Base-by-base conservation (phyloP, 2,329 filamentous ascomycete genomes). In the Colletotrichum godetiae region DNA sequence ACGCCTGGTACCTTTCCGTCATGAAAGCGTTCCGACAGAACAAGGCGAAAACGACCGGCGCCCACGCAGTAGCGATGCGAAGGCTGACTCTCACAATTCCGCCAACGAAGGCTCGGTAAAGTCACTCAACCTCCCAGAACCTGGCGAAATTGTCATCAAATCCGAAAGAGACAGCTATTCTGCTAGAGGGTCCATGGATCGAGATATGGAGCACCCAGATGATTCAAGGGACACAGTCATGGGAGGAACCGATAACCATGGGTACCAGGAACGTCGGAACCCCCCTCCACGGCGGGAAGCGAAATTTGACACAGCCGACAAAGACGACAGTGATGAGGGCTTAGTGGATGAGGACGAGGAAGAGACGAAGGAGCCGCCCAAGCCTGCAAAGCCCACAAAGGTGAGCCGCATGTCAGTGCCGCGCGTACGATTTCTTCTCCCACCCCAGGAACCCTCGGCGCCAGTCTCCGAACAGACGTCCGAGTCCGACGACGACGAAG, bases 401-500 rank as follows among this genome's bases (percentile, higher is more conserved):
- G 75, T 77, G 67, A 76, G 75, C 27, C 78, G 74, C 19, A 75
- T 86, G 13, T 78, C 78, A 15, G 78, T 80, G 4, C 64, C 74
- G 11, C 72, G 81, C 22, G 81, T 84, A 7, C 82, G 79, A 61
- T 84, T 87, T 62, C 79, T 82, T 24, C 62, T 88, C 27, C 85
- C 86, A 3, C 79, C 81, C 8, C 85, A 83, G 70, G 78, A 80
- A 64, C 75, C 78, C 0, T 75, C 75, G 2, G 76, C 77, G 27
- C 67, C 76, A 12, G 71, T 82, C 12, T 75, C 81, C 5, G 84
- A 86, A 59, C 82, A 84, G 66, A 87, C 88, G 58, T 89, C 88
- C 0, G 88, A 90, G 67, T 87, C 85, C 13, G 75, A 86, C 63
- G 88, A 91, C 56, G 89, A 91, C 69, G 89, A 90, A 60, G 87